These are phyloP conservation scores for Russula virescens DNA, from an alignment of 768 basidiomycete genomes.

Conservation along the genomic window DNA sequence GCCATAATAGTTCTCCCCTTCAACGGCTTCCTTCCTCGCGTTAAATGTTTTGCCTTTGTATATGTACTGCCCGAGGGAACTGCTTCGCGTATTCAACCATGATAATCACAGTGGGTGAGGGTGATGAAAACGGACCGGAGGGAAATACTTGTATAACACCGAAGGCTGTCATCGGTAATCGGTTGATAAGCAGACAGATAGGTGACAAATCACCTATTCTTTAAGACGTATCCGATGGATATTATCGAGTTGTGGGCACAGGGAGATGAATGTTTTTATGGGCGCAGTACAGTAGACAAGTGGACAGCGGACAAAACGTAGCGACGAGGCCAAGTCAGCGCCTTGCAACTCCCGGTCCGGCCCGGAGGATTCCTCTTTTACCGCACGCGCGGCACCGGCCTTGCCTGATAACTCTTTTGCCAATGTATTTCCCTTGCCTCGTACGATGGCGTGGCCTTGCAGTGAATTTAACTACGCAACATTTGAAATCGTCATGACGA, in stretches of 20 bases:
- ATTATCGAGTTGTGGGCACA: neutral
- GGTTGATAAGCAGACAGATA: neutral
- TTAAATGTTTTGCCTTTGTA: constrained; percentile 99
- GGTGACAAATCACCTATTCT: constrained; percentile 54
- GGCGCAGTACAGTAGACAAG: too few relatives aligned
- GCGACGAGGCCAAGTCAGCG: too few relatives aligned
- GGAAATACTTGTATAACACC: constrained; percentile 95
- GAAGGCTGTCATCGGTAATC: constrained; percentile 16
- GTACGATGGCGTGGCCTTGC: too few relatives aligned
- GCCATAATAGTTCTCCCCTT: constrained; percentile 95
- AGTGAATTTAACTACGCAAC: too few relatives aligned
- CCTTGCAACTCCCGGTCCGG: too few relatives aligned
- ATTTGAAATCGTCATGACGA: too few relatives aligned
- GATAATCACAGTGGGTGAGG: constrained; percentile 6
- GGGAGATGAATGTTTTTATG: too few relatives aligned
- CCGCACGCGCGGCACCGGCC: too few relatives aligned
- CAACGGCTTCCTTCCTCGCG: constrained; percentile 95
- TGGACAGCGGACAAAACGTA: too few relatives aligned
- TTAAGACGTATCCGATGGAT: constrained; percentile 59
- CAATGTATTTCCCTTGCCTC: too few relatives aligned
- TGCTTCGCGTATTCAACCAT: constrained; percentile 62
- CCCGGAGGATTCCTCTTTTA: too few relatives aligned
- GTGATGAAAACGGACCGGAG: constrained; percentile 48
- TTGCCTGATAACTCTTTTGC: too few relatives aligned
- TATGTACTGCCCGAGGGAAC: constrained; percentile 96